These are phyloP conservation scores for Boletellus sp. DNA, from an alignment of 1,284 basidiomycete species.

Conservation along the genomic window DNA sequence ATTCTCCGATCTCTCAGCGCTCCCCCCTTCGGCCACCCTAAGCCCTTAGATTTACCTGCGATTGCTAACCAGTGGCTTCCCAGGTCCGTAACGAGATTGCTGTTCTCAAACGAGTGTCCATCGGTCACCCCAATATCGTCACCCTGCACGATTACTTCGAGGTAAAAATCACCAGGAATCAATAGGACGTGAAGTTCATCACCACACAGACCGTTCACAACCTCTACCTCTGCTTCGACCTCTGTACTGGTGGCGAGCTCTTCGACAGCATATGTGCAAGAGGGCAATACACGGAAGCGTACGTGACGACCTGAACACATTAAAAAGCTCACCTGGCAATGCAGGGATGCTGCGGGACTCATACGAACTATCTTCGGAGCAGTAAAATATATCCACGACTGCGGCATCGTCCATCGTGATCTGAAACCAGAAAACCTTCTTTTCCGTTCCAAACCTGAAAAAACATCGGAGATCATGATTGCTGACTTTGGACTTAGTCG, in stretches of 20 bases:
- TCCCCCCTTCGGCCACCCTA: conserved; percentile 6
- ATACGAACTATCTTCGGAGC: conserved; percentile 85
- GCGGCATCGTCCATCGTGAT: conserved; percentile 96
- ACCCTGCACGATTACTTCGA: conserved; percentile 97
- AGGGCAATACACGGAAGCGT: conserved; percentile 95
- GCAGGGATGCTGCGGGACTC: conserved; percentile 85
- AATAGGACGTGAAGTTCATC: conserved; percentile 1
- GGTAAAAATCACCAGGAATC: conserved; percentile 39
- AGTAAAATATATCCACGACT: conserved; percentile 89
- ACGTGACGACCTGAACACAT: conserved; percentile 28
- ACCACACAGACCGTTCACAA: conserved; percentile 79
- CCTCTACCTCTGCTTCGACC: conserved; percentile 91
- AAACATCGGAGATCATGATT: conserved; percentile 90
- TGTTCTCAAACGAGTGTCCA: conserved; percentile 92
- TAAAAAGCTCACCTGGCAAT: not conserved
- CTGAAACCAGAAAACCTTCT: conserved; percentile 97
- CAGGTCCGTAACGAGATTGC: conserved; percentile 96
- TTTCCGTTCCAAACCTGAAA: conserved; percentile 87
- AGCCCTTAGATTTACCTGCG: conserved; percentile 10
- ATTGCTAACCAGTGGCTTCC: conserved; percentile 7
- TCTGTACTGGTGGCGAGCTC: conserved; percentile 96
- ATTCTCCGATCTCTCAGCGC: not conserved
- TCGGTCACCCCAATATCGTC: conserved; percentile 85
- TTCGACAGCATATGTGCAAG: conserved; percentile 98
- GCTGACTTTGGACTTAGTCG: conserved; percentile 94